Base-by-base conservation (phyloP, 208 protist species). In the Leishmania braziliensis region DNA sequence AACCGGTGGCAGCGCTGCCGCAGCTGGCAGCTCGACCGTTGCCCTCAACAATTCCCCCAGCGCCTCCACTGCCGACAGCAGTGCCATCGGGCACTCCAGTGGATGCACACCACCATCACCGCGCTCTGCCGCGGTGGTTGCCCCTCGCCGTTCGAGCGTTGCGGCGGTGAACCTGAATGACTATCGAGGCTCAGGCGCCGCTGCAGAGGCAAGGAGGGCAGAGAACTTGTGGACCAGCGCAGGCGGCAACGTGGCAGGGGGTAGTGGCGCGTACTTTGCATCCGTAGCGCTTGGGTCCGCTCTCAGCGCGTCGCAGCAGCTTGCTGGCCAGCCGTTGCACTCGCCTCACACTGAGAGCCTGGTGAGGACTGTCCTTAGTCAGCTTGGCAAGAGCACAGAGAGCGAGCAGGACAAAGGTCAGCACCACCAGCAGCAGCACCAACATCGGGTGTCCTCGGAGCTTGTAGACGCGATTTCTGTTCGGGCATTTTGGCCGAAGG, bases 271-370 rank as follows among this genome's bases (percentile, higher is more conserved):
- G 53, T 80, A 70, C 48, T 72, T 74, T 16, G 66, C 66, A 23
- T 80, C 75, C 29, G 53, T 62, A 69, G 77, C 81, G 0, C 80
- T 75, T 10, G 80, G 80, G 10, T 79, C 75, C 0, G 53, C 73
- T 20, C 36, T 60, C 26, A 77, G 23, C 2, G 68, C 50, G 6
- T 71, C 82, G 36, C 58, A 51, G 70, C 76, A 39, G 48, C 77
- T 48, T 23, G 16, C 43, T 36, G 50, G 82, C 39, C 58, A 77
- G 8, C 53, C 50, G 10, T 50, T 54, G 62, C 62, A 85, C 62
- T 85, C 82, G 36, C 82, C 82, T 6, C 70, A 66, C 72, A 85
- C 82, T 23, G 82, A 81, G 62, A 81, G 82, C 46, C 77, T 85
- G 23, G 62, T 85, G 26, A 80, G 78, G 60, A 74, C 75, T 26